phyloP scores from a whole-genome alignment of 1,284 basidiomycete species.

The Marasmius tenuissimus region DNA sequence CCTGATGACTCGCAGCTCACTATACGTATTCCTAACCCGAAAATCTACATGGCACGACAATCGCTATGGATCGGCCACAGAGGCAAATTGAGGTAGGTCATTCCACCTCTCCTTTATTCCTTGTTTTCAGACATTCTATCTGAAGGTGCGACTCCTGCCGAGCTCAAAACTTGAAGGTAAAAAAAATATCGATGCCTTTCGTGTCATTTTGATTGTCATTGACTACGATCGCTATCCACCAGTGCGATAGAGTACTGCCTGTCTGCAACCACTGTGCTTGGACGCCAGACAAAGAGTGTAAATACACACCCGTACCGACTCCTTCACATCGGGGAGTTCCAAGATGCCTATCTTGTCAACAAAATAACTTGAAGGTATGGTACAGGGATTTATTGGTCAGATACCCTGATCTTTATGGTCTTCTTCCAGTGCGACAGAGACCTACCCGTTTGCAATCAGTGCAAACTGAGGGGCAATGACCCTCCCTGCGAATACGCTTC shows the following conservation, averaged over 20 bases:
- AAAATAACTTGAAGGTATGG: constrained; percentile 63
- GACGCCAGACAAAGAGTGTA: constrained; percentile 60
- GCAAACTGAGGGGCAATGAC: constrained; percentile 38
- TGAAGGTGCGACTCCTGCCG: constrained; percentile 63
- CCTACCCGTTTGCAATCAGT: constrained; percentile 69
- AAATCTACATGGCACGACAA: constrained; percentile 55
- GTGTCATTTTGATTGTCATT: constrained; percentile 11
- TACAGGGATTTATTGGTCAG: constrained; percentile 4
- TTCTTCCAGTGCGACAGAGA: constrained; percentile 60
- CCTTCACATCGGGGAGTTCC: constrained; percentile 75
- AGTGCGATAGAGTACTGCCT: constrained; percentile 72
- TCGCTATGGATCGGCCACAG: constrained; percentile 71
- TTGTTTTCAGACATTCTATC: background rate
- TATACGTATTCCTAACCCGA: constrained; percentile 62
- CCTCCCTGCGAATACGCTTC: constrained; percentile 66
- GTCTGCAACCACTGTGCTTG: constrained; percentile 74
- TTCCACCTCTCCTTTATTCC: background rate
- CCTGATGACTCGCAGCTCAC: constrained; percentile 60
- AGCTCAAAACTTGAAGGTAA: constrained; percentile 66
- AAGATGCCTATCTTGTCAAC: constrained; percentile 66
- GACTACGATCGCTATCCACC: constrained; percentile 10
- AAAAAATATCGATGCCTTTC: constrained; percentile 19
- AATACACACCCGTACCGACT: constrained; percentile 70
- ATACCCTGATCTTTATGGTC: constrained; percentile 10
- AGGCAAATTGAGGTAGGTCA: constrained; percentile 55